phyloP scores from a whole-genome alignment of 495 filamentous ascomycete species.

The Geopyxis carbonaria region DNA sequence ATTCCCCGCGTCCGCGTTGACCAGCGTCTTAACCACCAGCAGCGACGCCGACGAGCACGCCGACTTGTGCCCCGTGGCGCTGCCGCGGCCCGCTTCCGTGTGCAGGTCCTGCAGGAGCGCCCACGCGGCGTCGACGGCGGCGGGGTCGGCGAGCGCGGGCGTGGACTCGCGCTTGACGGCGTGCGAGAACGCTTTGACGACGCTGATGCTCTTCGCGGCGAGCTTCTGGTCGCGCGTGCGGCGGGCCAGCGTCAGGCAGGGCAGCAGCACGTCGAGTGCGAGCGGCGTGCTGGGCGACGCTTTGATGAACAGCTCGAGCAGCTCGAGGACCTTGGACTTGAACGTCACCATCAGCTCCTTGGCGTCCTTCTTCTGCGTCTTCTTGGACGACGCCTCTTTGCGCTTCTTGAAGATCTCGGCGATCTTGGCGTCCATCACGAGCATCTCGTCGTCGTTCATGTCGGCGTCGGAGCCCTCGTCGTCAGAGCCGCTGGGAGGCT shows the following conservation, averaged over 20 bases:
- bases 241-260: slow-evolving; percentile 34
- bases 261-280: slow-evolving; percentile 50
- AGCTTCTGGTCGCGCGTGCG: slow-evolving; percentile 53
- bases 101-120: slow-evolving; percentile 51
- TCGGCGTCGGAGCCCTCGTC: slow-evolving; percentile 51
- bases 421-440: slow-evolving; percentile 65
- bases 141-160: slow-evolving; percentile 12
- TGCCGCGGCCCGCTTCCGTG: slow-evolving; percentile 48
- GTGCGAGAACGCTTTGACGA: slow-evolving; percentile 55
- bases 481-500: slow-evolving; percentile 37
- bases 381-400: slow-evolving; percentile 31
- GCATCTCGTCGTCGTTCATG: slow-evolving; percentile 94
- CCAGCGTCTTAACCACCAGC: slow-evolving; percentile 43
- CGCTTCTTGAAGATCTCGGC: slow-evolving; percentile 67
- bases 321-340: slow-evolving; percentile 80
- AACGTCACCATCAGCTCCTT: slow-evolving; percentile 84
- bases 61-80: slow-evolving; percentile 36
- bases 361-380: slow-evolving; percentile 67
- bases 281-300: slow-evolving; percentile 50
- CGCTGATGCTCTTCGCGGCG: slow-evolving; percentile 48
- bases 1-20: slow-evolving; percentile 25
- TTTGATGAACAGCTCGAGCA: slow-evolving; percentile 73
- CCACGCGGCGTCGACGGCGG: slow-evolving; percentile 28
- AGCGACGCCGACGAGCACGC: slow-evolving; percentile 48
- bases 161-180: slow-evolving; percentile 31